phyloP scores from a whole-genome alignment of 2,329 filamentous ascomycete genomes.

The Colletotrichum higginsianum region DNA sequence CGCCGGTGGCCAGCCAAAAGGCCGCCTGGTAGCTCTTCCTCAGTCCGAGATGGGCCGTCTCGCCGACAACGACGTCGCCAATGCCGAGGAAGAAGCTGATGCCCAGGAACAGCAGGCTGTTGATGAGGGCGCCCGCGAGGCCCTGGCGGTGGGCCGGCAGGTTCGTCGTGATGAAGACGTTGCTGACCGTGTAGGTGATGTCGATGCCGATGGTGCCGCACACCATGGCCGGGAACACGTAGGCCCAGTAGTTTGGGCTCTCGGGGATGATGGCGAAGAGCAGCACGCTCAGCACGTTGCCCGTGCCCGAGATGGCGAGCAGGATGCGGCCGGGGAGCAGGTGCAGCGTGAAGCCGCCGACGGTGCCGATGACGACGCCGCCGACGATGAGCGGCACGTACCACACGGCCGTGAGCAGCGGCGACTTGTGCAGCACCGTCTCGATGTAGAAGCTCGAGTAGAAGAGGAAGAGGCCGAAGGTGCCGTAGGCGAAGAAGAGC shows the following conservation, averaged over 20 bases:
- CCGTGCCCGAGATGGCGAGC: slow-evolving; percentile 72
- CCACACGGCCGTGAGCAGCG: slow-evolving; percentile 78
- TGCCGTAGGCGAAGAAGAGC: slow-evolving; percentile 73
- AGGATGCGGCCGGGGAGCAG: slow-evolving; percentile 74
- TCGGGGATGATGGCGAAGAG: slow-evolving; percentile 76
- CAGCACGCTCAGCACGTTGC: slow-evolving; percentile 70
- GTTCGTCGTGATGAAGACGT: slow-evolving; percentile 83
- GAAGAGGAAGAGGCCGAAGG: slow-evolving; percentile 73
- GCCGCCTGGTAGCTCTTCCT: slow-evolving; percentile 73
- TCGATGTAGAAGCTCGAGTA: slow-evolving; percentile 78
- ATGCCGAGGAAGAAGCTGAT: slow-evolving; percentile 81
- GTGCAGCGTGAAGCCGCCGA: slow-evolving; percentile 78
- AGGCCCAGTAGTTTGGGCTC: slow-evolving; percentile 79
- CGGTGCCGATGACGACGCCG: slow-evolving; percentile 74
- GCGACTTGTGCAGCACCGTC: slow-evolving; percentile 70
- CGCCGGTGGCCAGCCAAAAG: slow-evolving; percentile 76
- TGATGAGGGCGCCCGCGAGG: slow-evolving; percentile 79
- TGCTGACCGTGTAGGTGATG: slow-evolving; percentile 81
- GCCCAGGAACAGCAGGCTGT: slow-evolving; percentile 78
- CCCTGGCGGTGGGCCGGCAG: slow-evolving; percentile 78
- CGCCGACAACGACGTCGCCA: slow-evolving; percentile 74
- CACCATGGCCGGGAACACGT: slow-evolving; percentile 79
- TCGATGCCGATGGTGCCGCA: slow-evolving; percentile 81
- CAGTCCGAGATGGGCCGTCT: slow-evolving; percentile 60
- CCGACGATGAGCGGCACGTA: slow-evolving; percentile 78